These are phyloP conservation scores for Penicillium decumbens DNA, from an alignment of 2,329 filamentous ascomycete species.

Conservation along the genomic window DNA sequence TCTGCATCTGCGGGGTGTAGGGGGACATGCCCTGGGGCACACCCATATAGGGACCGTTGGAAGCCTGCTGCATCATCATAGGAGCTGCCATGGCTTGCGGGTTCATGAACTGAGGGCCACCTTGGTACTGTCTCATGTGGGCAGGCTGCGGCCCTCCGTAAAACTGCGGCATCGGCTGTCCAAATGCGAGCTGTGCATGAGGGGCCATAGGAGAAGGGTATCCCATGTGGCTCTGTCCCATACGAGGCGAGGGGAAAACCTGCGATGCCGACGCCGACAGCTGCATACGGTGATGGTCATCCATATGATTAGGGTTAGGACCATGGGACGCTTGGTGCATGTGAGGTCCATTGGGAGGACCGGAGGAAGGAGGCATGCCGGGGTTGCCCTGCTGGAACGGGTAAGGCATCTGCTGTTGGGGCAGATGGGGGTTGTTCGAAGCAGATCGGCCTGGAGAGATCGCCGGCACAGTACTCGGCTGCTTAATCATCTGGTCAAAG, in stretches of 20 bases:
- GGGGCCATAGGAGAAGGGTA: slow-evolving; percentile 66
- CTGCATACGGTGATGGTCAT: slow-evolving; percentile 81
- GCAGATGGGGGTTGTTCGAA: slow-evolving; percentile 59
- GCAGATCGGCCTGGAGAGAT: slow-evolving; percentile 64
- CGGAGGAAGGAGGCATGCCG: slow-evolving; percentile 62
- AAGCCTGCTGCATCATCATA: slow-evolving; percentile 77
- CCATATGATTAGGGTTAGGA: slow-evolving; percentile 63
- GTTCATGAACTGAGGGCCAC: slow-evolving; percentile 66
- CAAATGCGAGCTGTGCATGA: slow-evolving; percentile 65
- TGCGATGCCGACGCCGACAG: slow-evolving; percentile 78
- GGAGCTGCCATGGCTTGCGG: slow-evolving; percentile 69
- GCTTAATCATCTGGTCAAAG: slow-evolving; percentile 77
- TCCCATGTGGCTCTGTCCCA: slow-evolving; percentile 62
- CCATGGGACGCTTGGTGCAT: slow-evolving; percentile 72
- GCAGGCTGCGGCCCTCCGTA: slow-evolving; percentile 67
- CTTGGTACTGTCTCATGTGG: slow-evolving; percentile 67
- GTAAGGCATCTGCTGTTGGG: slow-evolving; percentile 77
- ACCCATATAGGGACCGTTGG: slow-evolving; percentile 64
- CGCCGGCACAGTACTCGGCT: slow-evolving; percentile 54
- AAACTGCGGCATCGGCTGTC: slow-evolving; percentile 66
- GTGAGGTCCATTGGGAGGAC: slow-evolving; percentile 70
- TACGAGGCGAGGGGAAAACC: slow-evolving; percentile 78
- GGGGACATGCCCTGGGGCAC: slow-evolving; percentile 67
- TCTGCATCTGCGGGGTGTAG: slow-evolving; percentile 67
- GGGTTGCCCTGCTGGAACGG: slow-evolving; percentile 73